Evolutionary conservation across 1,284 basidiomycete genomes (phyloP).

Genomic region (Ustilago vetiveriae): DNA sequence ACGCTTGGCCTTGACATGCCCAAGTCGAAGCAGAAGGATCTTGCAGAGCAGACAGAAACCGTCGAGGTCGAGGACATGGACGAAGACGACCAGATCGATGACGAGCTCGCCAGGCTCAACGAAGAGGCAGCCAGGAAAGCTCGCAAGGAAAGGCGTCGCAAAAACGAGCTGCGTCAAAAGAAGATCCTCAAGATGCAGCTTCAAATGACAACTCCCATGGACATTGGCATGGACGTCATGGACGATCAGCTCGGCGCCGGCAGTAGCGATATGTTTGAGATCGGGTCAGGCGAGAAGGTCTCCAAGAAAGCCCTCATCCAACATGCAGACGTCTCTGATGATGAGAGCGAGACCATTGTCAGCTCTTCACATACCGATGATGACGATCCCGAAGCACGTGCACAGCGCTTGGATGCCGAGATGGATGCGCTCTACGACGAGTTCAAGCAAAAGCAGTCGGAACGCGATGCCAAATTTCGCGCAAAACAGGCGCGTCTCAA

Average conservation of each 20-base stretch:
- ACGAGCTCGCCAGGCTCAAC: slow-evolving; percentile 83
- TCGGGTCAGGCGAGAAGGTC: slow-evolving; percentile 46
- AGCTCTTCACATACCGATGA: slow-evolving; percentile 72
- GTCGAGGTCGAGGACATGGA: slow-evolving; percentile 73
- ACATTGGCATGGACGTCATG: slow-evolving; percentile 83
- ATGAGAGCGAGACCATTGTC: slow-evolving; percentile 69
- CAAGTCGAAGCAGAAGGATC: slow-evolving; percentile 40
- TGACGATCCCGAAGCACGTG: slow-evolving; percentile 71
- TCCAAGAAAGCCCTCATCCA: slow-evolving; percentile 30
- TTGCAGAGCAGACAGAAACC: slow-evolving; percentile 67
- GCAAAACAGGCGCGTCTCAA: slow-evolving; percentile 83
- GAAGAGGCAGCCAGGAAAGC: slow-evolving; percentile 81
- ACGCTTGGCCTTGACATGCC: slow-evolving; percentile 69
- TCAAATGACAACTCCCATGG: slow-evolving; percentile 94
- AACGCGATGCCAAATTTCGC: slow-evolving; percentile 88
- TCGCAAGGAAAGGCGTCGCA: slow-evolving; percentile 80
- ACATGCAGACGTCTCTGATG: slow-evolving; percentile 71
- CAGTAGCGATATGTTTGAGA: slow-evolving; percentile 59
- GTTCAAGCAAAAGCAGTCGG: slow-evolving; percentile 82
- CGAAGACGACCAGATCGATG: slow-evolving; percentile 73
- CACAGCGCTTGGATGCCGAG: slow-evolving; percentile 76
- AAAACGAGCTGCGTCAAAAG: slow-evolving; percentile 87
- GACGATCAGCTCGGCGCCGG: slow-evolving; percentile 59
- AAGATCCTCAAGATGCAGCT: slow-evolving; percentile 95
- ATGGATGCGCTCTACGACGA: slow-evolving; percentile 88